These are phyloP conservation scores for Dysphania ambrosioides DNA, from an alignment of 148 eudicot genomes.

Conservation along the genomic window DNA sequence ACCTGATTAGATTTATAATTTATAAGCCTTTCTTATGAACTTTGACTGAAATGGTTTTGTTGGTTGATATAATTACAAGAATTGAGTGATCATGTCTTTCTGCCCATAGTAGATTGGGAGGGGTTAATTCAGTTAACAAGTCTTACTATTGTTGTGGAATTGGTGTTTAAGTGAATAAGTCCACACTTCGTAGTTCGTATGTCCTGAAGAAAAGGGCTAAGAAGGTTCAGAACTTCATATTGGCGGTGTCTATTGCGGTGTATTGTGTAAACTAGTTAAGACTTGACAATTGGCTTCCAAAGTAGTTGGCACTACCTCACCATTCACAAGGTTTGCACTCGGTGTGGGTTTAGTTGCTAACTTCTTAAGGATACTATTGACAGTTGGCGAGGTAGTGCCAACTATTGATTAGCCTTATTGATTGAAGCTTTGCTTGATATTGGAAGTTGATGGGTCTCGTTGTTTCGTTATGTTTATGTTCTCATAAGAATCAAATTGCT, in stretches of 20 bases:
- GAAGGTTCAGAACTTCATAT: no score
- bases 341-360: background rate
- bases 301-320: background rate
- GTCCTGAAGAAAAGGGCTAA: background rate
- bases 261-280: background rate
- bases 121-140: background rate
- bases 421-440: no score
- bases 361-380: no score
- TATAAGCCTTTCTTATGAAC: no score
- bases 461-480: background rate
- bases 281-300: background rate
- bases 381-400: no score
- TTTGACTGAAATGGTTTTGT: background rate
- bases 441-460: background rate
- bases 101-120: background rate
- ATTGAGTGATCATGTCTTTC: no score
- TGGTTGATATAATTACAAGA: no score
- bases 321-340: background rate
- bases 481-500: background rate
- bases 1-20: no score
- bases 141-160: background rate
- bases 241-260: no score
- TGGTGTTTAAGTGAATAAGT: no score
- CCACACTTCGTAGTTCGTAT: background rate
- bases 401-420: no score